These are phyloP conservation scores for Euphorbia tirucalli DNA, from an alignment of 345 rosid species.

Conservation along the genomic window DNA sequence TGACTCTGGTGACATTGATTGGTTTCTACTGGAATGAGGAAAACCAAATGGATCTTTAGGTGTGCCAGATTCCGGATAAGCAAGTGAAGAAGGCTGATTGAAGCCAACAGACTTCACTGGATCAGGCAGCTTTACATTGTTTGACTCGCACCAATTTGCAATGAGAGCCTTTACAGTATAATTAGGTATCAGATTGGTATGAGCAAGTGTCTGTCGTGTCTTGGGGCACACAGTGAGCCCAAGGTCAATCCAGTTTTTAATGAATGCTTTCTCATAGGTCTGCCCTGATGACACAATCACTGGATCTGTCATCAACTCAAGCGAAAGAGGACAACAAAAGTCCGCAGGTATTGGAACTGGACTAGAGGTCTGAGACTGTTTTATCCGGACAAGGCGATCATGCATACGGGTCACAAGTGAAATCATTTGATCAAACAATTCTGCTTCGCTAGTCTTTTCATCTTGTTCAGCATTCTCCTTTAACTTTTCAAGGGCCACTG, in stretches of 20 bases:
- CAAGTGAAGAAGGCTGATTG: slow-evolving; percentile 55
- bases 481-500: slow-evolving; percentile 90
- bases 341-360: slow-evolving; percentile 88
- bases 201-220: slow-evolving; percentile 76
- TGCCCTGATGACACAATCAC: slow-evolving; percentile 94
- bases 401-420: slow-evolving; percentile 66
- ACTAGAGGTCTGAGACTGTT: slow-evolving; percentile 75
- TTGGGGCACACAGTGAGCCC: slow-evolving; percentile 95
- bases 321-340: slow-evolving; percentile 94
- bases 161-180: slow-evolving; percentile 93
- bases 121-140: slow-evolving; percentile 83
- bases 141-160: slow-evolving; percentile 90
- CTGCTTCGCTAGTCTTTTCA: slow-evolving; percentile 69
- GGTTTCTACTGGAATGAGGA: slow-evolving; percentile 35
- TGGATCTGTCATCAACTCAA: slow-evolving; percentile 96
- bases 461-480: slow-evolving; percentile 92
- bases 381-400: slow-evolving; percentile 63
- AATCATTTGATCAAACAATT: slow-evolving; percentile 69
- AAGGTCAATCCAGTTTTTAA: slow-evolving; percentile 88
- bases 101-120: slow-evolving; percentile 52
- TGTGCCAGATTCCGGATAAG: slow-evolving; percentile 48
- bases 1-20: slow-evolving; percentile 49
- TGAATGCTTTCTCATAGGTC: slow-evolving; percentile 86
- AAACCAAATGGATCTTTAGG: slow-evolving; percentile 31
- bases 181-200: slow-evolving; percentile 84